Evolutionary conservation across 176 grass and related monocot species (phyloP), one percentile per base, ranked within the genome.

Genomic region (Oryza nivara): DNA sequence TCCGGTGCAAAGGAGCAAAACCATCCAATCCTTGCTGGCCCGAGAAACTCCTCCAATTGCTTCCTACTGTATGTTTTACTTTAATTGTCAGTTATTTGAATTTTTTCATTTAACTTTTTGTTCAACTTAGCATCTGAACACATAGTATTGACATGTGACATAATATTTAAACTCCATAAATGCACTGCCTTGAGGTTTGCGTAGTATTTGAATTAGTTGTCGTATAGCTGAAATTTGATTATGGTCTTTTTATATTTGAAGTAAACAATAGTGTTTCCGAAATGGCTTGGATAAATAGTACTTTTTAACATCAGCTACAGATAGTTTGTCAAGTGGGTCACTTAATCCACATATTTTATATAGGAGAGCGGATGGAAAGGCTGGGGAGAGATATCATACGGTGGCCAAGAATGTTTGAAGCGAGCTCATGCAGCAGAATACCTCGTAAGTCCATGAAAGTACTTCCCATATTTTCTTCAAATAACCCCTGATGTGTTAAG

Each of bases 321-420:
- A 72, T 82, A 44, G n/a, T 82, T 82, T 81, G n/a, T 58, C 64
- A n/a, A 68, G 28, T 68, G 44, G 65, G 16, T 68, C 65, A 49
- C 15, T 63, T 17, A 4, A 0, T 74, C 75, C 19, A 75, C 44
- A 38, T 22, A 38, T 52, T 84, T 72, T 36, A 12, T 83, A 61
- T 79, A 94, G 96, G 89, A 89, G 76, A 86, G 73, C 85, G 95
- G 95, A 88, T 98, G 91, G 91, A 98, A 98, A 93, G 85, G 92
- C 15, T 95, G 92, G 95, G 95, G 95, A 87, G 93, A 98, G 80
- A 92, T 98, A 88, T 98, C 96, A 68, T 98, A 95, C 48, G 93
- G 91, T 77, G 96, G 92, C 6, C 88, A 78, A 80, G 83, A 49
- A 66, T 98, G 93, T 83, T 72, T 98, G 71, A 92, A 72, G 83